Base-by-base conservation (phyloP, 2,329 filamentous ascomycete species). In the Ceratocystis smalleyi region DNA sequence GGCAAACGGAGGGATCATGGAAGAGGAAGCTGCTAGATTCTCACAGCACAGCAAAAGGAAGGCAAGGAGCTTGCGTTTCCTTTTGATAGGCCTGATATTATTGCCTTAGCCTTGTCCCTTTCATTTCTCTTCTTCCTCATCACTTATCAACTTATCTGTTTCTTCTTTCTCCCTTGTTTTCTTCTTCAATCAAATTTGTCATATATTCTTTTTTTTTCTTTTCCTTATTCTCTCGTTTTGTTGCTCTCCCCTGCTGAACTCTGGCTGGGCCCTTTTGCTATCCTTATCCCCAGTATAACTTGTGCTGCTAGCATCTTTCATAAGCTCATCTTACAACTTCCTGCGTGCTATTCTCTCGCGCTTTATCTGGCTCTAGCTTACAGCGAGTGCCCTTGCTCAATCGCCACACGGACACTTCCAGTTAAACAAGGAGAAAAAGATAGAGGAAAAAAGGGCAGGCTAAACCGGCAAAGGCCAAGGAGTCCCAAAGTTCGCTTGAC, bases 31-130 rank as follows among this genome's bases (percentile, higher is more conserved):
- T 57, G 54, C 8, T 30, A n/a, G n/a, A n/a, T 57, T 57, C 30
- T 35, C 30, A 12, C 15, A 57, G 15, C 27, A 40, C 35, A 40
- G 10, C 3, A 40, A 40, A 40, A 40, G 35, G 35, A 43, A 60
- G 22, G 22, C 30, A 35, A 35, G 55, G 35, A 60, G 19, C 59
- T 60, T 43, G 35, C 40, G 59, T 60, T 45, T 57, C 24, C 54
- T 35, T 57, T 30, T 57, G 54, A 57, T 57, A 35, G 27, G 54
- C 27, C 54, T 57, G 54, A 57, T 57, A 1, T 27, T 22, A 5
- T 43, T 43, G 59, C 30, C 61, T 55, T 55, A 43, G 24, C 30
- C 57, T 63, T 63, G 22, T 55, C n/a, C 40, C 17, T 54, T 17
- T 40, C 30, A 12, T 40, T 40, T 40, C 17, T 59, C 32, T 15